phyloP scores from a whole-genome alignment of 2,329 filamentous ascomycete species.

The Hypoxylon sp. region DNA sequence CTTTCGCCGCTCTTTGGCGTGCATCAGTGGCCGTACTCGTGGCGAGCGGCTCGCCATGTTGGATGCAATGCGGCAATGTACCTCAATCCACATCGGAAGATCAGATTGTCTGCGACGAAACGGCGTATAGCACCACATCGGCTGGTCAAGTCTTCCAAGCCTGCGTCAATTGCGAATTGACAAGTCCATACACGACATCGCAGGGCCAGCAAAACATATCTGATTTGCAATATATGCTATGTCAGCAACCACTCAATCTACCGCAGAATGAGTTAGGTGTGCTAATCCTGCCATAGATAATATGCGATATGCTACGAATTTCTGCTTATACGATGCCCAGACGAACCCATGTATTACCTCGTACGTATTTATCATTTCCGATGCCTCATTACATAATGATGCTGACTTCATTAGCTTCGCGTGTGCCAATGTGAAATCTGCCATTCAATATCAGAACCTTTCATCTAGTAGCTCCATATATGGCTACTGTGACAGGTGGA shows the following conservation, averaged over 20 bases:
- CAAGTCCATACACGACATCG: slow-evolving; percentile 62
- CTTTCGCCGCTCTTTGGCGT: slow-evolving; percentile 46
- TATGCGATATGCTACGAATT: slow-evolving; percentile 67
- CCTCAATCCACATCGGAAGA: slow-evolving; percentile 61
- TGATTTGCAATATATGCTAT: slow-evolving; percentile 69
- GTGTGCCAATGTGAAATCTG: slow-evolving; percentile 64
- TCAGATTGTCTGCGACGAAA: slow-evolving; percentile 65
- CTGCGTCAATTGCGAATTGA: slow-evolving; percentile 67
- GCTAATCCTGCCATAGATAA: slow-evolving; percentile 64
- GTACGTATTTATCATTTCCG: slow-evolving; percentile 55
- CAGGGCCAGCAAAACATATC: slow-evolving; percentile 58
- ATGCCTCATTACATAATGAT: neutral
- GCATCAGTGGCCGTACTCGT: slow-evolving; percentile 58
- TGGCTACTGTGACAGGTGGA: slow-evolving; percentile 69
- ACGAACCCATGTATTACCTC: slow-evolving; percentile 67
- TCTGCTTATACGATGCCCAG: slow-evolving; percentile 66
- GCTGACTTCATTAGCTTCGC: slow-evolving; percentile 62
- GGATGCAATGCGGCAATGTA: slow-evolving; percentile 67
- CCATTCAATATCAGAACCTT: slow-evolving; percentile 66
- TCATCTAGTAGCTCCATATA: slow-evolving; percentile 62
- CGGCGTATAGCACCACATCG: slow-evolving; percentile 56
- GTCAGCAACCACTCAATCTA: slow-evolving; percentile 59
- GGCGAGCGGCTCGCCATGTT: slow-evolving; percentile 65
- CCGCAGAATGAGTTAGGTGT: neutral
- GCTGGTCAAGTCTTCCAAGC: slow-evolving; percentile 65